Conservation (phyloP, 129 eudicot species). For the Cynara cardunculus region DNA sequence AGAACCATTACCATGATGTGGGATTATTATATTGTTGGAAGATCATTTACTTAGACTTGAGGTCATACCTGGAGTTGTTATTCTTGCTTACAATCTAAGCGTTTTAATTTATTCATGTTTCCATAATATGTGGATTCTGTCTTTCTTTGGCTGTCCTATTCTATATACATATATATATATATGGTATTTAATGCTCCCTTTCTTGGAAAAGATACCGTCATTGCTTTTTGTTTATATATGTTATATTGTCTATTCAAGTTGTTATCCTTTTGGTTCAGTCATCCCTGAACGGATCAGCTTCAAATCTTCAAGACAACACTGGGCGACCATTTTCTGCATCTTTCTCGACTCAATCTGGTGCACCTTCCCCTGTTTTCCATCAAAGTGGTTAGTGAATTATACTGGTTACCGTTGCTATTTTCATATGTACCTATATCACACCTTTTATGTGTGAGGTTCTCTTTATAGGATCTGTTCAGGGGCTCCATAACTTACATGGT, state of each 20-base stretch:
- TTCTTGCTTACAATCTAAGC: background rate
- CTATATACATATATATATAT: background rate
- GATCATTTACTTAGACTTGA: background rate
- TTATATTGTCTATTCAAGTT: background rate
- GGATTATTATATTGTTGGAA: background rate
- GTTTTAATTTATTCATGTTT: background rate
- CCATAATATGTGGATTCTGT: background rate
- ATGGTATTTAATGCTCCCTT: background rate
- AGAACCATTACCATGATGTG: too few species aligned
- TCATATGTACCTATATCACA: background rate
- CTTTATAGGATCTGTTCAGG: conserved; percentile 68
- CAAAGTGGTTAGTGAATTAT: conserved; percentile 56
- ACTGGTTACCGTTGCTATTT: background rate
- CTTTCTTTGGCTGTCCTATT: background rate
- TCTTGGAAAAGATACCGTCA: background rate
- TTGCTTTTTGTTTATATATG: background rate
- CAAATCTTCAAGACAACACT: conserved; percentile 73
- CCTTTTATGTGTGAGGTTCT: background rate
- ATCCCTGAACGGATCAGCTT: conserved; percentile 74
- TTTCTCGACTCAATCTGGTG: conserved; percentile 86
- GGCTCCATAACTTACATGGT: conserved; percentile 77
- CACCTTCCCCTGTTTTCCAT: conserved; percentile 77
- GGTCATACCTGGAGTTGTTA: background rate
- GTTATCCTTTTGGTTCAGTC: conserved; percentile 46
- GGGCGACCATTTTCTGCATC: conserved; percentile 66